A percentile compares a stretch with the other conserved stretches of the same genome.
Conservation (phyloP, 1,139 yeast species). For the Hanseniaspora uvarum region DNA sequence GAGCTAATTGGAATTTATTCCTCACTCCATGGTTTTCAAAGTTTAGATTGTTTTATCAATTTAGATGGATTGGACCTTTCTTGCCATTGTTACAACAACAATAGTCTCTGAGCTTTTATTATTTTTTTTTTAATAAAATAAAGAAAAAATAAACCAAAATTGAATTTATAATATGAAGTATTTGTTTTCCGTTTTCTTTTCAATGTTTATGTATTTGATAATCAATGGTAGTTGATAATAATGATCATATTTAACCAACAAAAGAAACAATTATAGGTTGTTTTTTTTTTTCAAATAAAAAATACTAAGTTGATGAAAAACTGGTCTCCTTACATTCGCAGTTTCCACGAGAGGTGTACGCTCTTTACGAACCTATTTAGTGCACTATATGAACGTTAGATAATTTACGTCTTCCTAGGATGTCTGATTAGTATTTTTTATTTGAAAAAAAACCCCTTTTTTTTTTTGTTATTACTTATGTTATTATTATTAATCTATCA, state of each 20-base stretch:
- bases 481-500: not conserved
- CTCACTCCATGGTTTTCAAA: constrained; percentile 29
- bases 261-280: not conserved
- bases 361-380: constrained; percentile 61
- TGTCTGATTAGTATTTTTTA: constrained; percentile 39
- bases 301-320: constrained; percentile 55
- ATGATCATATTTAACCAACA: constrained; percentile 8
- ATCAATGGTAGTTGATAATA: constrained; percentile 3
- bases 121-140: not conserved
- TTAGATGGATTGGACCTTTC: constrained; percentile 46
- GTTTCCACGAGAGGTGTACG: constrained; percentile 89
- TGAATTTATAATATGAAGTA: not conserved
- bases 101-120: constrained; percentile 18
- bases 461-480: constrained; percentile 6
- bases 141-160: not conserved
- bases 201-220: not conserved
- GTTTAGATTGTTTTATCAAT: constrained; percentile 21
- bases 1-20: constrained; percentile 30
- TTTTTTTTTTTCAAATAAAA: not conserved
- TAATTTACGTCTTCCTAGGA: constrained; percentile 47
- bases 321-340: constrained; percentile 67
- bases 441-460: not conserved
- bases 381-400: constrained; percentile 70
- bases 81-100: constrained; percentile 55
- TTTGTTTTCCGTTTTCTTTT: not conserved